A percentile compares a stretch with the other conserved stretches of the same genome.
These are phyloP conservation scores for Fagus crenata DNA, from an alignment of 306 rosid species.

Conservation along the genomic window DNA sequence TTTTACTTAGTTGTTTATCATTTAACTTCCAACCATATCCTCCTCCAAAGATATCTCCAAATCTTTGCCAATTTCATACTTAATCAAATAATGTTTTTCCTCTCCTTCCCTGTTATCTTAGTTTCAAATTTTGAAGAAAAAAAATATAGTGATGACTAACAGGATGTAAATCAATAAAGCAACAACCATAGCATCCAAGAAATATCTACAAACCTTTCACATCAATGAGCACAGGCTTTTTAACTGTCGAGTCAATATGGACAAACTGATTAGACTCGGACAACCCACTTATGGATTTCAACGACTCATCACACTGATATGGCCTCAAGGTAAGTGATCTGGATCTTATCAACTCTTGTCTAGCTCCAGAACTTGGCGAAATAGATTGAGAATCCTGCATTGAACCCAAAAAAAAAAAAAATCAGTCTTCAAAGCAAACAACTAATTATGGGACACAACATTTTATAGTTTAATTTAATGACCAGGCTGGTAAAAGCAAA, in stretches of 20 bases:
- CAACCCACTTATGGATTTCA: slow-evolving; percentile 46
- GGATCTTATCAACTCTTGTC: slow-evolving; percentile 46
- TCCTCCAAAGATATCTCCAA: too few species aligned
- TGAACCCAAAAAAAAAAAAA: slow-evolving; percentile 13
- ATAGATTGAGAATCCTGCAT: slow-evolving; percentile 56
- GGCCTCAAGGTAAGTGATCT: slow-evolving; percentile 46
- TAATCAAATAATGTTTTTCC: too few species aligned
- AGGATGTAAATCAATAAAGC: not conserved
- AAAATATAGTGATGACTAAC: not conserved
- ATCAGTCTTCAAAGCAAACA: slow-evolving; percentile 8
- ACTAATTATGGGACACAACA: not conserved
- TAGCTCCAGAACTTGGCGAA: slow-evolving; percentile 42
- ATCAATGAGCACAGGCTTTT: slow-evolving; percentile 41
- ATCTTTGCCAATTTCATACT: too few species aligned
- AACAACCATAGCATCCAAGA: slow-evolving; percentile 19
- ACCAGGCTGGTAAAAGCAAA: not conserved
- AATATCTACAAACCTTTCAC: slow-evolving; percentile 54
- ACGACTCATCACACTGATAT: slow-evolving; percentile 35
- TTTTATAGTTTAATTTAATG: not conserved
- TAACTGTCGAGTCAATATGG: slow-evolving; percentile 42
- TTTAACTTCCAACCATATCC: too few species aligned
- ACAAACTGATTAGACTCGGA: slow-evolving; percentile 38
- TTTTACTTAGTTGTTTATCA: too few species aligned
- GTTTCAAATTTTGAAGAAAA: too few species aligned
- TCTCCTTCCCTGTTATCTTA: too few species aligned